A percentile compares a stretch with the other conserved stretches of the same genome.
phyloP scores from a whole-genome alignment of 495 filamentous ascomycete species.

The Penicillium diatomitis region DNA sequence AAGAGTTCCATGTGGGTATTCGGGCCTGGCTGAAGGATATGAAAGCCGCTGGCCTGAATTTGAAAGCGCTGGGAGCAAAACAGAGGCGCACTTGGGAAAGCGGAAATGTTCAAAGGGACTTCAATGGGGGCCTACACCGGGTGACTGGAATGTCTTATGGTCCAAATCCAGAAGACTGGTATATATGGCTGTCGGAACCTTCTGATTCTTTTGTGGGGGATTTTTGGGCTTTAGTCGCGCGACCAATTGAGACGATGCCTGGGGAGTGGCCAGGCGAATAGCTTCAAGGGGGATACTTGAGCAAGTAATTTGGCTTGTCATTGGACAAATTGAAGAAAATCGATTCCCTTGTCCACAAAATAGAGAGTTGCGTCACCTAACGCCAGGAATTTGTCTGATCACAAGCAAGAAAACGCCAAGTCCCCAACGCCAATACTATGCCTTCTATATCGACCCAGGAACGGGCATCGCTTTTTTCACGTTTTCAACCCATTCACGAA shows the following conservation, averaged over 20 bases:
- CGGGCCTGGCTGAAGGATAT: neutral
- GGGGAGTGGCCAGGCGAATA: slow-evolving; percentile 2
- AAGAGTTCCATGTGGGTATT: neutral
- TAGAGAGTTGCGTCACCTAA: too few species aligned
- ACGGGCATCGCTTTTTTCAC: too few species aligned
- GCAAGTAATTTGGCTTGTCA: too few species aligned
- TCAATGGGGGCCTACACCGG: neutral
- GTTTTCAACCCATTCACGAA: too few species aligned
- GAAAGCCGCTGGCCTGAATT: neutral
- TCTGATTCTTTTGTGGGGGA: neutral
- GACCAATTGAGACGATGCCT: neutral
- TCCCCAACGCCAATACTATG: too few species aligned
- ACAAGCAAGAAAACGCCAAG: too few species aligned
- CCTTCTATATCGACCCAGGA: too few species aligned
- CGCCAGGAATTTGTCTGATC: too few species aligned
- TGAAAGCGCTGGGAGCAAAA: neutral
- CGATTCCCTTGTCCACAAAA: too few species aligned
- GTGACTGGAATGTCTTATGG: too few species aligned
- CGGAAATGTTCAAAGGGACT: neutral
- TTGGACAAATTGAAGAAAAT: too few species aligned
- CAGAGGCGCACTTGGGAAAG: neutral
- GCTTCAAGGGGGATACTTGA: too few species aligned
- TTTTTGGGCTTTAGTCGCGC: slow-evolving; percentile 3
- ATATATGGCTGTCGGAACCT: slow-evolving; percentile 1
- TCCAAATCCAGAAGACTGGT: slow-evolving; percentile 1